Evolutionary conservation across 2,329 filamentous ascomycete genomes (phyloP), one percentile per base, ranked within the genome.

Genomic region (Colletotrichum incanum): DNA sequence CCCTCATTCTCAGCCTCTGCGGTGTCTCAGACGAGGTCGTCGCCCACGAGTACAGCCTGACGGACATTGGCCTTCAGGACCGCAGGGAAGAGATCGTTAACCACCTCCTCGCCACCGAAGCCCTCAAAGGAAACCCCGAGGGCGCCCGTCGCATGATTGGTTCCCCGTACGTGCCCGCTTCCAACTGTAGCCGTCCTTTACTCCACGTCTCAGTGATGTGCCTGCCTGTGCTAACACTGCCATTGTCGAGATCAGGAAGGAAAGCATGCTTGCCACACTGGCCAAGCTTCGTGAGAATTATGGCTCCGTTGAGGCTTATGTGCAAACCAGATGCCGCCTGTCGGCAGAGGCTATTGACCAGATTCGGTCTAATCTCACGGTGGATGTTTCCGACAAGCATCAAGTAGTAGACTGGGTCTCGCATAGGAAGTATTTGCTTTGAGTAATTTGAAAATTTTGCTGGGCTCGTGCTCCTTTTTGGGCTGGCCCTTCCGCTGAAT

Each of bases 1-100:
- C 92, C 3, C 76, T 95, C 50, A 79, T 95, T 11, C 84, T 94
- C 49, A 82, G 87, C 34, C 84, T 94, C 37, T 90, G 90, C 11
- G 90, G 91, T 5, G 90, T 93, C 0, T 80, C 85, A 1, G 86
- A 90, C 74, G 83, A 88, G 43, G 78, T 81, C 5, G 86, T 93
- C n/a, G 92, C 91, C 0, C 80, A 86, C 12, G 93, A 95, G 79
- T 95, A 95, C 79, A 84, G 86, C 20, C 83, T 94, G 12, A 94
- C 92, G 0, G 90, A 93, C 62, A 76, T 84, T 1, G 92, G 93
- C 0, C 82, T 94, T 9, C 83, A 83, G 4, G 77, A 85, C 43
- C 86, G 90, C 73, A 86, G 87, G 28, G 84, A 86, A 58, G 79
- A 85, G 47, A 82, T 93, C 20, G 78, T 90, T 49, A 75, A 83